Evolutionary conservation across 768 basidiomycete genomes (phyloP), one percentile per base, ranked within the genome.

Genomic region (Trametes gibbosa): DNA sequence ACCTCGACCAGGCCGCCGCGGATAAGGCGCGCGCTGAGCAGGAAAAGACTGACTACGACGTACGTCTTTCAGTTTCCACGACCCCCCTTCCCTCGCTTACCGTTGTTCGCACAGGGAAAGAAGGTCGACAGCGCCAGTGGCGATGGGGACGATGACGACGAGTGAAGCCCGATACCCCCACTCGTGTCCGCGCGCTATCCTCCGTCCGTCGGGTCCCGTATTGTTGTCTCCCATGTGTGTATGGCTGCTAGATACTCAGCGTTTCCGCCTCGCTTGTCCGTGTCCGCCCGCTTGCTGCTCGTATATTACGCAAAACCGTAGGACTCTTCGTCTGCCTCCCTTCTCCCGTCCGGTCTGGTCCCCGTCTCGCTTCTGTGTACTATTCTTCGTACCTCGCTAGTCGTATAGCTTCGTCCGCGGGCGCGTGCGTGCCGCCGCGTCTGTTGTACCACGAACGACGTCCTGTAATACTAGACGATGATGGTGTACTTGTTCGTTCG

Each of bases 21-120:
- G 95, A 98, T 77, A 98, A 97, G 81, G 71, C 78, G 59, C 84
- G 95, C 52, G 92, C 92, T 29, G 94, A 93, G 66, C 81, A 85
- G 56, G 92, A 93, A 73, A 92, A 91, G 72, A 73, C 74, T 48
- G 73, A 72, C 4, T 66, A 78, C 67, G 70, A 78, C 45, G 80
- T 81, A 57, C 55, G 77, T 73, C 50, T 4, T 42, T 55, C 29
- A 2, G 16, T n/a, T 59, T 7, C 24, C 13, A 1, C 46, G n/a
- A 19, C 3, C 14, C 8, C 16, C 34, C 0, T 14, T 32, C 29
- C 1, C 19, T 13, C 23, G 50, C 63, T 24, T 58, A 65, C 17
- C 29, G 29, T 37, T 17, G 17, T 1, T 25, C 27, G 29, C 50
- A 29, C 61, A 75, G 73, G 70, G 66, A 55, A 74, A 77, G 74